Base-by-base conservation (phyloP, 108 stramenopile genomes). In the Pseudonitzschia delicatissima region DNA sequence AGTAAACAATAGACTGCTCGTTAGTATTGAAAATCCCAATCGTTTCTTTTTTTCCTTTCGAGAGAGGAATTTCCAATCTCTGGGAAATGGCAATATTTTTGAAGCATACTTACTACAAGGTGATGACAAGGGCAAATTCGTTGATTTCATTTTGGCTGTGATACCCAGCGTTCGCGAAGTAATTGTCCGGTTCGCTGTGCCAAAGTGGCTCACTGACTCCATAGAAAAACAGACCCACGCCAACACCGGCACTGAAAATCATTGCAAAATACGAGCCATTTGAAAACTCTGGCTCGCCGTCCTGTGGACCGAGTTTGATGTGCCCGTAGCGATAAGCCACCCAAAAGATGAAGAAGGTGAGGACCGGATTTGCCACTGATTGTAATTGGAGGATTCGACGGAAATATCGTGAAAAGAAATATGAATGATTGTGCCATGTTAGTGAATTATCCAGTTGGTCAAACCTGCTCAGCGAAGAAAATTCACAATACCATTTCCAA, bases 171-270 rank as follows among this genome's bases (percentile, higher is more conserved):
- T 81, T 45, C 28, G 77, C 57, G 51, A 64, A 72, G 47, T 62
- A 72, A 37, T 64, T 57, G 28, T 57, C 55, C 29, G 17, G 25
- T 12, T 32, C 15, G 42, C 68, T 60, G 59, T 87, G 86, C 63
- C 63, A 81, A 1, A 87, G 57, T 20, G 86, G 86, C 55, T 87
- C 86, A 15, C 68, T 44, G 13, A 87, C 80, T 49, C 79, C 82
- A 47, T 71, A 84, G 47, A 80, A 78, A 66, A 84, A 84, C 34
- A 84, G 62, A 8, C 81, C 86, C 48, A 82, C 81, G 25, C 69
- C 86, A 27, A 87, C 76, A 37, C 86, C 86, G 37, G 81, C 77
- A 37, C 67, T 53, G 55, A 84, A 87, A 29, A 87, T 64, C 86
- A 87, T 87, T 37, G 79, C 67, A 53, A 87, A 87, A 53, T 82